Evolutionary conservation across 2,329 filamentous ascomycete species (phyloP), one percentile per base, ranked within the genome.

Genomic region (Fusarium cyanostomum): DNA sequence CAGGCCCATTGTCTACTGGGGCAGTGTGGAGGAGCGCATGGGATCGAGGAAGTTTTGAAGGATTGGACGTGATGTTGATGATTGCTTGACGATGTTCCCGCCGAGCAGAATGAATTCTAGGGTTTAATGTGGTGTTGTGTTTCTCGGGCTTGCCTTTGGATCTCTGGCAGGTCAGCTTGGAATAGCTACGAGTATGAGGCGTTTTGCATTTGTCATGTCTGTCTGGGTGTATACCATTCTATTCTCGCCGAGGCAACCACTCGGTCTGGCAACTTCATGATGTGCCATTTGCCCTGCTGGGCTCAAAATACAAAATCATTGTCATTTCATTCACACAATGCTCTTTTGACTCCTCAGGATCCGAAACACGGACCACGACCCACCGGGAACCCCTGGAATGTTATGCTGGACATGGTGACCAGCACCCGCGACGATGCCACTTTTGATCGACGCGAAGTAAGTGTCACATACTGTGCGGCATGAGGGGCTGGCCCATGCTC

Each of bases 1-100:
- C 3, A 77, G 86, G 38, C 86, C 86, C 10, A 80, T 87, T 31
- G 84, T 87, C 50, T 88, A 87, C 75, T 89, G 86, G 82, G 84
- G 83, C 64, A 84, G 86, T 34, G 73, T 89, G 43, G 86, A 88
- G 74, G 86, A 88, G 77, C 80, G 85, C 49, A 86, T 88, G 72
- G 77, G 78, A 38, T 76, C 75, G 16, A 39, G 49, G 16, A 38
- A 51, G 30, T 75, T 80, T 43, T 64, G 53, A 57, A 43, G 31
- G 30, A 21, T 18, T n/a, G 34, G 27, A 30, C 49, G 52, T 52
- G 37, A 50, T 54, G 12, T 18, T 16, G 21, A 56, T 37, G 37
- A 52, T 35, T 50, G 16, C 21, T 42, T 52, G 28, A 55, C 24
- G 38, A 44, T 44, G 51, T 33, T 50, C 24, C 27, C n/a, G 13